These are phyloP conservation scores for Pleochaeta shiraiana DNA, from an alignment of 2,329 filamentous ascomycete species.

Conservation along the genomic window DNA sequence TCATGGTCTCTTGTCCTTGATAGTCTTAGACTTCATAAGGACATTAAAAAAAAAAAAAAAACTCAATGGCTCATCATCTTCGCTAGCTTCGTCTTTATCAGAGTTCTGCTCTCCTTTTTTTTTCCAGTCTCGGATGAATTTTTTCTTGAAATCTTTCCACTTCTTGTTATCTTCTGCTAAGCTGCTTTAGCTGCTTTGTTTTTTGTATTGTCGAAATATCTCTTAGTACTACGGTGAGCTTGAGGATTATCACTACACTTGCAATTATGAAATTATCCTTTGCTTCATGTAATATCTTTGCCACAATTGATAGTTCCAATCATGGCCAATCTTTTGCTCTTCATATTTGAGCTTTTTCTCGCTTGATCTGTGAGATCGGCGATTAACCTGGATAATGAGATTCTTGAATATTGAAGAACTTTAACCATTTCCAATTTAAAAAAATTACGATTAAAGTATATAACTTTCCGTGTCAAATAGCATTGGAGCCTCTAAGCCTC, in stretches of 20 bases:
- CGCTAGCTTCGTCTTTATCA: constrained; percentile 22
- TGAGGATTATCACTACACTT: not conserved
- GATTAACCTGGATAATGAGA: not conserved
- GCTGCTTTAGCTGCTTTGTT: not conserved
- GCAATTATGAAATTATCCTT: not conserved
- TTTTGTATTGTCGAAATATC: not conserved
- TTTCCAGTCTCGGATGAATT: constrained; percentile 47
- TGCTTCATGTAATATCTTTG: not conserved
- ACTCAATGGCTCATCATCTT: too few relatives aligned
- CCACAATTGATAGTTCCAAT: not conserved
- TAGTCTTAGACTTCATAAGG: too few relatives aligned
- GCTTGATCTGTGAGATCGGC: not conserved
- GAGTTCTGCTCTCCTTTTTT: constrained; percentile 25
- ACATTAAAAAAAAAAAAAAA: too few relatives aligned
- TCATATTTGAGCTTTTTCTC: not conserved
- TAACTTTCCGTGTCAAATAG: too few relatives aligned
- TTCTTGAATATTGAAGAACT: too few relatives aligned
- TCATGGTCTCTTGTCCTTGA: too few relatives aligned
- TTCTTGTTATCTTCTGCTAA: not conserved
- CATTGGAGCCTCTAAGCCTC: too few relatives aligned
- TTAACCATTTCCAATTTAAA: too few relatives aligned
- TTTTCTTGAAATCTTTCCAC: not conserved
- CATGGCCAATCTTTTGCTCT: not conserved
- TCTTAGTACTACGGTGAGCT: not conserved
- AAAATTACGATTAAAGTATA: too few relatives aligned